Percentiles rank a stretch among this genome's conserved stretches.
These are phyloP conservation scores for Exophiala phaeomuriformis DNA, from an alignment of 2,329 filamentous ascomycete species.

Conservation along the genomic window DNA sequence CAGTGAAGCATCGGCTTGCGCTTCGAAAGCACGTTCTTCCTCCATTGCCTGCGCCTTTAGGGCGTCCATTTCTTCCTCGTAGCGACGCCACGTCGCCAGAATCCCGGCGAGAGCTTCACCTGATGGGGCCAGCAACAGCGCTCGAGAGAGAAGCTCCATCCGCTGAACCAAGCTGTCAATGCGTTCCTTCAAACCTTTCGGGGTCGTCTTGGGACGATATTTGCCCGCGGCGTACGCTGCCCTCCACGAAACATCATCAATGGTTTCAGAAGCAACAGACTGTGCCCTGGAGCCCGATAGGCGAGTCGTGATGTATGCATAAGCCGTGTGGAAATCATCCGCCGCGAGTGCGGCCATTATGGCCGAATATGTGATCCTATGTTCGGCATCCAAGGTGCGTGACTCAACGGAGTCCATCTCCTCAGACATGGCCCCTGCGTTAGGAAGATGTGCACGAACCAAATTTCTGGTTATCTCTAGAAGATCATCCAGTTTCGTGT, in stretches of 20 bases:
- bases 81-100: conserved; percentile 55
- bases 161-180: conserved; percentile 54
- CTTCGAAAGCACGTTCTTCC: conserved; percentile 53
- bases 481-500: conserved; percentile 58
- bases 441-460: conserved; percentile 40
- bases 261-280: conserved; percentile 21
- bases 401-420: conserved; percentile 15
- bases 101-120: conserved; percentile 53
- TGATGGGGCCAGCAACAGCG: conserved; percentile 53
- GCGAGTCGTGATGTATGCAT: conserved; percentile 58
- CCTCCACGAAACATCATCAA: conserved; percentile 57
- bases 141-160: conserved; percentile 57
- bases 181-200: conserved; percentile 35
- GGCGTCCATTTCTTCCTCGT: conserved; percentile 52
- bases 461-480: conserved; percentile 55
- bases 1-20: conserved; percentile 43
- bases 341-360: conserved; percentile 39
- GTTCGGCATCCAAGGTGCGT: conserved; percentile 35
- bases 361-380: conserved; percentile 42
- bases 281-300: conserved; percentile 34
- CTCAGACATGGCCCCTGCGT: conserved; percentile 4
- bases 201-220: conserved; percentile 37
- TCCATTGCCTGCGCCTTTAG: conserved; percentile 49
- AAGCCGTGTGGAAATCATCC: conserved; percentile 53
- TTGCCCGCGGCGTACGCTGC: conserved; percentile 57